These are phyloP conservation scores for Ophiognomonia clavigignenti-juglandacearum DNA, from an alignment of 2,329 filamentous ascomycete species.

Conservation along the genomic window DNA sequence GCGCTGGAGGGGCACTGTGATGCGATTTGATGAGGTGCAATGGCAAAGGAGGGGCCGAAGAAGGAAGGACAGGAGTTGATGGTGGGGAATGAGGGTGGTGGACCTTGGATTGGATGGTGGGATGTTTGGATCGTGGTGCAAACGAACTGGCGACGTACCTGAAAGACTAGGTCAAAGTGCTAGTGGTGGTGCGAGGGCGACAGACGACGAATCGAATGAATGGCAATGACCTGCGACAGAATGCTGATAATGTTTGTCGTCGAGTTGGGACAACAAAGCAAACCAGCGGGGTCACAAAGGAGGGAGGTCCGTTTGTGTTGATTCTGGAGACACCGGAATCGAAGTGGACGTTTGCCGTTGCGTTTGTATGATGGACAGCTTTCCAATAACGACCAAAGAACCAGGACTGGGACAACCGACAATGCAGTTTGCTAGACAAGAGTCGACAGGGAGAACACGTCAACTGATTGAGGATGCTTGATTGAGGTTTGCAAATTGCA, in stretches of 20 bases:
- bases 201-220: slow-evolving; percentile 4
- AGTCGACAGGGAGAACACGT: slow-evolving; percentile 9
- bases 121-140: too few species aligned
- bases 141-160: slow-evolving; percentile 4
- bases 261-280: slow-evolving; percentile 12
- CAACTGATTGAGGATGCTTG: slow-evolving; percentile 8
- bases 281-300: slow-evolving; percentile 16
- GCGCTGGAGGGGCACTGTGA: too few species aligned
- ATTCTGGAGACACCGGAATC: slow-evolving; percentile 9
- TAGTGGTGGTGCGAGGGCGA: slow-evolving; percentile 3
- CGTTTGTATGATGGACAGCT: not conserved
- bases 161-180: not conserved
- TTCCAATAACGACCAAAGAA: slow-evolving; percentile 10
- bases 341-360: slow-evolving; percentile 6
- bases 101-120: too few species aligned
- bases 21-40: not conserved
- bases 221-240: slow-evolving; percentile 6
- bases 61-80: not conserved
- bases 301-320: not conserved
- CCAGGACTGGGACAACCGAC: slow-evolving; percentile 9
- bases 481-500: slow-evolving; percentile 11
- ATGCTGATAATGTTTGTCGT: slow-evolving; percentile 5
- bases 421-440: too few species aligned
- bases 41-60: not conserved
- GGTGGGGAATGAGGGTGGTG: not conserved